Evolutionary conservation across 176 grass and related monocot genomes (phyloP).

Genomic region (Ensete glaucum): DNA sequence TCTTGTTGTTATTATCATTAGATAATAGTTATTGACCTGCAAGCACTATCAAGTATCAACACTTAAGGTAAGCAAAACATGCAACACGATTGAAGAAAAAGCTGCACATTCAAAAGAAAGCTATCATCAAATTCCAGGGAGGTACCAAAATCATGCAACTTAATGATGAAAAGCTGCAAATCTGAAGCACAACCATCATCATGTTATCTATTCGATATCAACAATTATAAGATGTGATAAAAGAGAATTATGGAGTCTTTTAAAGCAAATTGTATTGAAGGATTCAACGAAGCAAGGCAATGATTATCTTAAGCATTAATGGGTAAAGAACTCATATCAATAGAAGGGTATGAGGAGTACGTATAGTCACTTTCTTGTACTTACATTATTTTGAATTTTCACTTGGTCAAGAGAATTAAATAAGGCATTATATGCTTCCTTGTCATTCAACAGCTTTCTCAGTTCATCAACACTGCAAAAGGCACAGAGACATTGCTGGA

Average conservation of each 20-base stretch:
- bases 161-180: too few relatives aligned
- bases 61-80: background rate
- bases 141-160: too few relatives aligned
- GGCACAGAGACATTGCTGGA: background rate
- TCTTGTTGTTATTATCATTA: too few relatives aligned
- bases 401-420: conserved; percentile 99
- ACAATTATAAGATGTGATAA: background rate
- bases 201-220: background rate
- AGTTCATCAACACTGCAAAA: conserved; percentile 73
- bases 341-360: conserved; percentile 6
- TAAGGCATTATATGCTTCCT: conserved; percentile 70
- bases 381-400: conserved; percentile 98
- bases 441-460: conserved; percentile 72
- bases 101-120: too few relatives aligned
- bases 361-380: conserved; percentile 1
- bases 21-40: background rate
- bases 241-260: background rate
- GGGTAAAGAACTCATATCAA: background rate
- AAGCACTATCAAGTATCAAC: background rate
- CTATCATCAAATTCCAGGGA: too few relatives aligned
- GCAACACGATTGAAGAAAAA: background rate
- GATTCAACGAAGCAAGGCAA: background rate
- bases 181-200: too few relatives aligned
- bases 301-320: background rate
- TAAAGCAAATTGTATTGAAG: background rate